Base-by-base conservation (phyloP, 139 green algal genomes). In the Haematococcus lacustris region DNA sequence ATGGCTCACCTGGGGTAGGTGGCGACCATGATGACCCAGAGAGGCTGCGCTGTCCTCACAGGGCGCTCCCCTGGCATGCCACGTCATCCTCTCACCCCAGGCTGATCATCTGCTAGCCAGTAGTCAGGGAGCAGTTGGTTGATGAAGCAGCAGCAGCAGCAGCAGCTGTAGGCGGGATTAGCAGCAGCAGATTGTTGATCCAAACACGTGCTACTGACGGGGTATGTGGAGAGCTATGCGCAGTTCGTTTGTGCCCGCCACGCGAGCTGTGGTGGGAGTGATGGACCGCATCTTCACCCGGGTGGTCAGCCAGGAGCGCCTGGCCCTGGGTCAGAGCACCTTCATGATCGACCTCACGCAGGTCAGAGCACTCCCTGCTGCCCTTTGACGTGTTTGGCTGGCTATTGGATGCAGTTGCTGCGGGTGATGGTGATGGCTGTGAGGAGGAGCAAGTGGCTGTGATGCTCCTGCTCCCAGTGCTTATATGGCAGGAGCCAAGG, bases 311-410 rank as follows among this genome's bases (percentile, higher is more conserved):
- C 65, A 71, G 2, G 81, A 93, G 68, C 77, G 71, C 3, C 68
- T 82, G 33, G 71, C 28, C 0, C 38, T 86, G 50, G 74, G 71
- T 5, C 70, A 78, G 26, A 86, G 82, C 77, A 84, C 85, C 53
- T 98, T 98, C 82, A 86, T 93, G 77, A 77, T 84, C 0, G 93
- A 97, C 75, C 70, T 98, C 17, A 77, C 70, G 0, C 90, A 97
- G 80, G 76, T 92, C 63, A 5, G 71, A 25, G 3, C 7, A 35
- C 32, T 33, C 1, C 2, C 47, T n/a, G n/a, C n/a, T n/a, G n/a
- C n/a, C n/a, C n/a, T n/a, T n/a, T n/a, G n/a, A n/a, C n/a, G n/a
- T n/a, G 13, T 57, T n/a, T 57, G 13, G 47, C 13, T n/a, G 13
- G 47, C 13, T 57, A 28, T 57, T 57, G 47, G 13, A 13, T 57